phyloP scores from a whole-genome alignment of 2,329 filamentous ascomycete species.

The Neonectria ditissima region DNA sequence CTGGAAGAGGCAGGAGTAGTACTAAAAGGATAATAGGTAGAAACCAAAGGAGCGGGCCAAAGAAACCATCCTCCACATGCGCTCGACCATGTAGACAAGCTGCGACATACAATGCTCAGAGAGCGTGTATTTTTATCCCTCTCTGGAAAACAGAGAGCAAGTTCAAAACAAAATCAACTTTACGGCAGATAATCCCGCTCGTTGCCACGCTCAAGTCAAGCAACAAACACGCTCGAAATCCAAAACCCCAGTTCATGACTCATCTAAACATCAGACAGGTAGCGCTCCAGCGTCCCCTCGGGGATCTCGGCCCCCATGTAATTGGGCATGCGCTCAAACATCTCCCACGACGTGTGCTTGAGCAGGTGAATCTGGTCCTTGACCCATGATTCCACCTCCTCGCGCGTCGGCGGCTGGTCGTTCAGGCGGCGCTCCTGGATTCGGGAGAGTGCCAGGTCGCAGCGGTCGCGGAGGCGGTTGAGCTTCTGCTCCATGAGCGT shows the following conservation, averaged over 20 bases:
- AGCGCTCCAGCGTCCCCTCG: slow-evolving; percentile 2
- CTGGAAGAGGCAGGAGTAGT: background rate
- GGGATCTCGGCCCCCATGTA: slow-evolving; percentile 14
- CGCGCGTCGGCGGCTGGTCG: slow-evolving; percentile 1
- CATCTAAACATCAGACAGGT: slow-evolving; percentile 1
- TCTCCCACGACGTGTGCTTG: slow-evolving; percentile 26
- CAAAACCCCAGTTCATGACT: background rate
- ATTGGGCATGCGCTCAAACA: slow-evolving; percentile 22
- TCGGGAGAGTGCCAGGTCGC: background rate
- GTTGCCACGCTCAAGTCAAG: background rate
- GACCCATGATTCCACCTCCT: slow-evolving; percentile 23
- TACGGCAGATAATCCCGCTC: background rate
- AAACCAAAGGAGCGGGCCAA: background rate
- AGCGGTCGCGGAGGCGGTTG: background rate
- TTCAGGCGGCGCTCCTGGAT: slow-evolving; percentile 2
- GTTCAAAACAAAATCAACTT: background rate
- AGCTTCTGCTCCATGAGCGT: slow-evolving; percentile 9
- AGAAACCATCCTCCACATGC: background rate
- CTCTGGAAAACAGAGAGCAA: background rate
- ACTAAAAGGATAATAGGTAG: background rate
- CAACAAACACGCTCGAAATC: background rate
- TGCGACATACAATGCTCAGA: background rate
- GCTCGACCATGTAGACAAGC: background rate
- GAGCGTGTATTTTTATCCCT: background rate
- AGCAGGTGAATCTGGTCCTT: slow-evolving; percentile 20